phyloP scores from a whole-genome alignment of 2,329 filamentous ascomycete species.

The Colletotrichum lentis region DNA sequence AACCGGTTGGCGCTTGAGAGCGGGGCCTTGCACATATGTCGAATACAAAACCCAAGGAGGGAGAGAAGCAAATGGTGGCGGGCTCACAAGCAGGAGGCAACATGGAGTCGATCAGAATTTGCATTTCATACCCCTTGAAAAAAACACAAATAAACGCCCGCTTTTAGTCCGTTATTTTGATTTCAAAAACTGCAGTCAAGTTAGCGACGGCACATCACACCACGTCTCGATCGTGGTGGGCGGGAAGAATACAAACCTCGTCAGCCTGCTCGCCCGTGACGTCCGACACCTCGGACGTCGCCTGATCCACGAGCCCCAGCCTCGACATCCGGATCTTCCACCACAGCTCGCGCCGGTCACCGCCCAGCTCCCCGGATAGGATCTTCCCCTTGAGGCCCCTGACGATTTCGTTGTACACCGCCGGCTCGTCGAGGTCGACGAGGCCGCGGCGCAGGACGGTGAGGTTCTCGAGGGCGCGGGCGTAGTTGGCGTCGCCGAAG shows the following conservation, averaged over 20 bases:
- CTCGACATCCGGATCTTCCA: constrained; percentile 71
- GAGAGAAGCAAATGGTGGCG: background rate
- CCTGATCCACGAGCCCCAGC: constrained; percentile 76
- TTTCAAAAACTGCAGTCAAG: constrained; percentile 23
- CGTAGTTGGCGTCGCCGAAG: constrained; percentile 78
- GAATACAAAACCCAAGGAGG: background rate
- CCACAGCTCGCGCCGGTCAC: constrained; percentile 85
- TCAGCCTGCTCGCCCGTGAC: constrained; percentile 76
- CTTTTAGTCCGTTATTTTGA: constrained; percentile 18
- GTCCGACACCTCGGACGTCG: constrained; percentile 68
- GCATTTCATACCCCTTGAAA: background rate
- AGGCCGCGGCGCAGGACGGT: constrained; percentile 81
- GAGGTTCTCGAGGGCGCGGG: constrained; percentile 77
- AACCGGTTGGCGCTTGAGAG: background rate
- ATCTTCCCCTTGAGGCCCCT: constrained; percentile 75
- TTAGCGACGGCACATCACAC: constrained; percentile 2
- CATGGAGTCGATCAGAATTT: background rate
- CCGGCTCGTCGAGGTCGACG: constrained; percentile 76
- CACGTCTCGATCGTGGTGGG: background rate
- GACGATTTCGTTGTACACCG: constrained; percentile 78
- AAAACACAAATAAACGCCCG: constrained; percentile 7
- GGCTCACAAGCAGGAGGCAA: background rate
- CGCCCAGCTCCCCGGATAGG: constrained; percentile 73
- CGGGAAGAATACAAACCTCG: constrained; percentile 52
- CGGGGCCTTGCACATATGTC: background rate